Evolutionary conservation across 305 asterid genomes (phyloP).

Genomic region (Solanum aculeatissimum): DNA sequence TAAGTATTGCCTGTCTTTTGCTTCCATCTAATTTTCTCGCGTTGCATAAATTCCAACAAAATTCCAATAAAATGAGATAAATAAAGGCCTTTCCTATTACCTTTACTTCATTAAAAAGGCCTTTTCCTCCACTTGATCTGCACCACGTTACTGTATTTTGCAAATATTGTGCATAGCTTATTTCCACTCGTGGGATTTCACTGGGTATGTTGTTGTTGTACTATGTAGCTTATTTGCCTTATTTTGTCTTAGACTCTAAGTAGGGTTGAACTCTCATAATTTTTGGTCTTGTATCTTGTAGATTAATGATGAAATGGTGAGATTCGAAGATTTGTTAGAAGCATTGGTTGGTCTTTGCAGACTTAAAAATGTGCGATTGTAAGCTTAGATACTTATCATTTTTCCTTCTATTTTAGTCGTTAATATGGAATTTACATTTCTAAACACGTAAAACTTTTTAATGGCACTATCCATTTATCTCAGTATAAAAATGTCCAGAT

Average conservation of each 20-base stretch:
- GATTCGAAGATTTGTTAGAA: slow-evolving; percentile 52
- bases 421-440: not conserved
- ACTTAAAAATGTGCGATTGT: slow-evolving; percentile 57
- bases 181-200: too few species aligned
- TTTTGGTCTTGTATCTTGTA: slow-evolving; percentile 26
- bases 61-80: not conserved
- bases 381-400: not conserved
- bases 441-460: not conserved
- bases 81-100: not conserved
- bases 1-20: not conserved
- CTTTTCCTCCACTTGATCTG: not conserved
- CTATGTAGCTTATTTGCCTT: not conserved
- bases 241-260: not conserved
- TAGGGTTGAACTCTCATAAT: not conserved
- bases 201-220: too few species aligned
- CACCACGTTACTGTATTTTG: not conserved
- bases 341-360: slow-evolving; percentile 70
- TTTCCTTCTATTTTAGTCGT: not conserved
- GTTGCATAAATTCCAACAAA: not conserved
- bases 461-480: not conserved
- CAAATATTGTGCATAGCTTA: not conserved
- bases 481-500: not conserved
- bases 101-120: not conserved
- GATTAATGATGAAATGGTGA: slow-evolving; percentile 47
- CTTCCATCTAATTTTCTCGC: not conserved